These are phyloP conservation scores for Chaetomium globosum DNA, from an alignment of 2,329 filamentous ascomycete species.

Conservation along the genomic window DNA sequence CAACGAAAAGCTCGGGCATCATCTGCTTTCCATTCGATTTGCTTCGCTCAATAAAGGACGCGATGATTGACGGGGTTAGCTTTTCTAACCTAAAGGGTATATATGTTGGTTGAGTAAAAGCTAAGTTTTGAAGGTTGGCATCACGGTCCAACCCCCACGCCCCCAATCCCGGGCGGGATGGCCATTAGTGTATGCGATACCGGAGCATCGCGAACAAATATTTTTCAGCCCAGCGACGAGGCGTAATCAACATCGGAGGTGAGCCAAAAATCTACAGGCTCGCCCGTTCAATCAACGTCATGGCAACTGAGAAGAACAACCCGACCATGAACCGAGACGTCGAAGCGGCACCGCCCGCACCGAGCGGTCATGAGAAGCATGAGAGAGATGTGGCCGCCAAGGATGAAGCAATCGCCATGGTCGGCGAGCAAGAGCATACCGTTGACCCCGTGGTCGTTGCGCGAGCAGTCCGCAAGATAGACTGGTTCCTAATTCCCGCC, in stretches of 20 bases:
- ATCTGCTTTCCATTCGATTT: not conserved
- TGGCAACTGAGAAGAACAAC: slow-evolving; percentile 10
- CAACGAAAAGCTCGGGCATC: not conserved
- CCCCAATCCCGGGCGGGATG: not conserved
- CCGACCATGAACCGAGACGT: not conserved
- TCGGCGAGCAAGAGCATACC: slow-evolving; percentile 57
- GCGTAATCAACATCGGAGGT: not conserved
- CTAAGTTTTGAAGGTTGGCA: not conserved
- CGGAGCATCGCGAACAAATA: slow-evolving; percentile 7
- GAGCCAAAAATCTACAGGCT: not conserved
- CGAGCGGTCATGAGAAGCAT: not conserved
- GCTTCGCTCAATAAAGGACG: not conserved
- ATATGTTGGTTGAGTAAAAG: not conserved
- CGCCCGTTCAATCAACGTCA: not conserved
- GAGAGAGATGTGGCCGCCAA: slow-evolving; percentile 33
- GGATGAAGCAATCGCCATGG: slow-evolving; percentile 61
- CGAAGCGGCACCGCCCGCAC: slow-evolving; percentile 12
- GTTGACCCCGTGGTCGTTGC: slow-evolving; percentile 54
- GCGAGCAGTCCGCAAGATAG: slow-evolving; percentile 58
- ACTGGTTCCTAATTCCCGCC: slow-evolving; percentile 58
- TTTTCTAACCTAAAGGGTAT: not conserved
- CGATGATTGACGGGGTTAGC: not conserved
- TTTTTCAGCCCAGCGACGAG: not conserved
- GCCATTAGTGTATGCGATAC: slow-evolving; percentile 18
- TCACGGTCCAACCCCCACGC: slow-evolving; percentile 9